Conservation (phyloP, 2,329 filamentous ascomycete genomes). For the Xylaria hypoxylon region DNA sequence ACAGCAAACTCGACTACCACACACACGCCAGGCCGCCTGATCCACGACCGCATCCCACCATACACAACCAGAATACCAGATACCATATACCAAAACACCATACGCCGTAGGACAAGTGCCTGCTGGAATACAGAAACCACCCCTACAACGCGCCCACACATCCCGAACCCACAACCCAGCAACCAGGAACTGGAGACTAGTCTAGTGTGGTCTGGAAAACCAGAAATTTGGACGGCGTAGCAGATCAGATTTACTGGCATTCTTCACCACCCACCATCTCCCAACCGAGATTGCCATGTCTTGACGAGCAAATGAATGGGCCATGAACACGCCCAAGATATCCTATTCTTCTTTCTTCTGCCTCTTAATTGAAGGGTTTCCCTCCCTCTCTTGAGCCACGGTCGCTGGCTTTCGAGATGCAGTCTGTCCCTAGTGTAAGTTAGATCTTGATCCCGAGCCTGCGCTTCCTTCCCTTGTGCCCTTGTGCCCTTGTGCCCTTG, state of each 20-base stretch:
- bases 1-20: constrained; percentile 28
- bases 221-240: constrained; percentile 23
- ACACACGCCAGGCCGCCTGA: constrained; percentile 46
- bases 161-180: constrained; percentile 1
- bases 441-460: constrained; percentile 33
- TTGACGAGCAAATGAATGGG: constrained; percentile 50
- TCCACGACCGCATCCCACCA: constrained; percentile 43
- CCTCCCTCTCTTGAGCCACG: constrained; percentile 51
- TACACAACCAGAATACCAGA: constrained; percentile 35
- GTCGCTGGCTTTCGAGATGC: constrained; percentile 59
- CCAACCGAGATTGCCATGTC: constrained; percentile 47
- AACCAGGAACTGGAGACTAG: constrained; percentile 8
- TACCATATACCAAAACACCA: constrained; percentile 26
- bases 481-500: too few relatives aligned
- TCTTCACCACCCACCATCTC: constrained; percentile 36
- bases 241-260: constrained; percentile 43
- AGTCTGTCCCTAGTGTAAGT: constrained; percentile 67
- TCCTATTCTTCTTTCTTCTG: constrained; percentile 44
- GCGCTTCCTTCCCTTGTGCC: constrained; percentile 18
- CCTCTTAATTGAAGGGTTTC: constrained; percentile 52
- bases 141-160: constrained; percentile 25
- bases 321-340: constrained; percentile 48
- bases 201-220: background rate
- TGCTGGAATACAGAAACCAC: constrained; percentile 19
- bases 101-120: constrained; percentile 14